phyloP scores from a whole-genome alignment of 208 protist genomes.

The Leishmania arabica region DNA sequence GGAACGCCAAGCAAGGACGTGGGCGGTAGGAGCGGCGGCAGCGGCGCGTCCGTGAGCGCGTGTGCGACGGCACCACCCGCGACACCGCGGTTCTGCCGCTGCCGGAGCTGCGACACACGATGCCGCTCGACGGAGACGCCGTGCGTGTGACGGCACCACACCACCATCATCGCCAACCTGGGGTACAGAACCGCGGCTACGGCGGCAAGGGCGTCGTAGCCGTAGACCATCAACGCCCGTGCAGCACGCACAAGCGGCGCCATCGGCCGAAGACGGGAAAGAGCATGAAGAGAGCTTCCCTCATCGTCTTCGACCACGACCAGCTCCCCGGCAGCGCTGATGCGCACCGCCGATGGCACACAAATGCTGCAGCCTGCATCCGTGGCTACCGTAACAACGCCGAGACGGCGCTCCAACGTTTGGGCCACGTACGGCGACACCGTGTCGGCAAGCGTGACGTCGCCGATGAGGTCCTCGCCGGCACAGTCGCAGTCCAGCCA shows the following conservation, averaged over 20 bases:
- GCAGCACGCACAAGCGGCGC: background rate
- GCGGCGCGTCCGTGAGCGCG: background rate
- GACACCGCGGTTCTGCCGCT: conserved; percentile 19
- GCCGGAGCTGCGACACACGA: background rate
- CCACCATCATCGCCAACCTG: background rate
- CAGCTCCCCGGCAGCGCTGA: background rate
- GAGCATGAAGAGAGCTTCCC: too few relatives aligned
- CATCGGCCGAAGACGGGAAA: background rate
- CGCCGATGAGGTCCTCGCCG: background rate
- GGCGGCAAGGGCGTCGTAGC: background rate
- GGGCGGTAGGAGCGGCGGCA: too few relatives aligned
- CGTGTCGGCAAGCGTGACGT: background rate
- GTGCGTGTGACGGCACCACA: background rate
- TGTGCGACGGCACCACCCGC: background rate
- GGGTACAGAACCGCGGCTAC: background rate
- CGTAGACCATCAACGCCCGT: background rate
- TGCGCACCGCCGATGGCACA: background rate
- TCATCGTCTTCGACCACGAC: background rate
- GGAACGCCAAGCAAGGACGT: background rate
- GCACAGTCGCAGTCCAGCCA: conserved; percentile 19
- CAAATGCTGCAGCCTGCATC: background rate
- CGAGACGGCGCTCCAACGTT: background rate
- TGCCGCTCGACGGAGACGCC: background rate
- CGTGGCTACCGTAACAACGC: background rate
- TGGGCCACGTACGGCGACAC: background rate